Base-by-base conservation (phyloP, 129 eudicot genomes). In the Pittosporum tobira region DNA sequence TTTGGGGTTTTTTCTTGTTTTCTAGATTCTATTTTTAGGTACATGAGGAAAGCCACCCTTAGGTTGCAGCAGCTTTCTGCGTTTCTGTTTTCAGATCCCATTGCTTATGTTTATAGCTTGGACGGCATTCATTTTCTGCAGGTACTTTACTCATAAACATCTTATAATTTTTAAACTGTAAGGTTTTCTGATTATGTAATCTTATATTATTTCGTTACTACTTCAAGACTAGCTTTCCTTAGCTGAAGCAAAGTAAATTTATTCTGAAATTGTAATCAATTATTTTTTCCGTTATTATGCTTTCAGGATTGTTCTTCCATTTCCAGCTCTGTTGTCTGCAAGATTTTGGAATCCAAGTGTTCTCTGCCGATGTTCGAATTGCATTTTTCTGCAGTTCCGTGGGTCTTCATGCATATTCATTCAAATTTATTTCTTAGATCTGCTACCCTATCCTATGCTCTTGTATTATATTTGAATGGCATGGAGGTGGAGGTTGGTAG, bases 331-430 rank as follows among this genome's bases (percentile, higher is more conserved):
- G 87, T 84, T 4, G n/a, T 73, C 50, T 75, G 88, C 62, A 70
- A 67, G 59, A 59, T 85, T 30, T 69, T 36, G 36, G 88, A 75
- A 29, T 75, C 70, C 21, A 59, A 57, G 49, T 46, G 76, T 67
- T 65, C 51, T 29, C 40, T 62, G 48, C 94, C 95, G 15, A 46
- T 72, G 38, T 83, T 86, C 59, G 28, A 74, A 2, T 46, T 91
- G 47, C 61, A 86, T 79, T 77, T 71, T 64, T 63, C 53, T 55
- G 73, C 90, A 29, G 48, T 76, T 64, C 90, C 94, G 4, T 48
- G 25, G 20, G 62, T 73, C 68, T 86, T 91, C 69, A n/a, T 78
- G 81, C 64, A 71, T 56, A 20, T 86, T 51, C 85, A 91, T 69
- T 64, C 79, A 28, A 71, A 66, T n/a, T 27, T 76, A 69, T 68